Percentiles rank a stretch among this genome's conserved stretches.
Evolutionary conservation across 495 filamentous ascomycete genomes (phyloP).

Genomic region (Cladorrhinum samala): DNA sequence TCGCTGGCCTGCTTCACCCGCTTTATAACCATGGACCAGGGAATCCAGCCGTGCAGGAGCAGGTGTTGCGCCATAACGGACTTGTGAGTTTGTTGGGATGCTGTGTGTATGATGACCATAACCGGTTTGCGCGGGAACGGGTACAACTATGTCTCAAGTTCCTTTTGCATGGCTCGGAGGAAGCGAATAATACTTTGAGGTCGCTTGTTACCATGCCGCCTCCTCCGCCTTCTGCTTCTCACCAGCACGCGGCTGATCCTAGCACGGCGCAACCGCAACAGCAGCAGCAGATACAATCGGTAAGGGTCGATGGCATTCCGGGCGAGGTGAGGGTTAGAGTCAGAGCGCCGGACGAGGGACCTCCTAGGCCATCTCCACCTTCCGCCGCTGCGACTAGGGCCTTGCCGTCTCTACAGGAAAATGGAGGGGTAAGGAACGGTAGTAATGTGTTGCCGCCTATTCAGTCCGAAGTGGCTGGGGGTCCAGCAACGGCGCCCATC

Average conservation of each 20-base stretch:
- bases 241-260: slow-evolving; percentile 17
- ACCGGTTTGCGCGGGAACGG: slow-evolving; percentile 85
- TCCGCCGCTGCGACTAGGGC: neutral
- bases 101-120: slow-evolving; percentile 79
- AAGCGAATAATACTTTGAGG: slow-evolving; percentile 69
- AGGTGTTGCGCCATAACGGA: slow-evolving; percentile 74
- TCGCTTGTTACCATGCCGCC: slow-evolving; percentile 43
- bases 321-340: slow-evolving; percentile 42
- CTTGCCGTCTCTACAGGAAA: slow-evolving; percentile 3
- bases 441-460: neutral
- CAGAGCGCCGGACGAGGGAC: slow-evolving; percentile 14
- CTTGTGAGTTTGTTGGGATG: slow-evolving; percentile 82
- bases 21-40: slow-evolving; percentile 50
- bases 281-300: slow-evolving; percentile 14
- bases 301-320: slow-evolving; percentile 39
- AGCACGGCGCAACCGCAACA: slow-evolving; percentile 1
- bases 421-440: neutral
- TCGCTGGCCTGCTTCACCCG: slow-evolving; percentile 68
- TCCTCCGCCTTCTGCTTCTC: too few species aligned
- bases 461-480: neutral
- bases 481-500: neutral
- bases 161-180: slow-evolving; percentile 74
- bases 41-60: slow-evolving; percentile 73
- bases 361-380: neutral
- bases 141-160: slow-evolving; percentile 88